Base-by-base conservation (phyloP, 768 basidiomycete species). In the Suillus variegatus region DNA sequence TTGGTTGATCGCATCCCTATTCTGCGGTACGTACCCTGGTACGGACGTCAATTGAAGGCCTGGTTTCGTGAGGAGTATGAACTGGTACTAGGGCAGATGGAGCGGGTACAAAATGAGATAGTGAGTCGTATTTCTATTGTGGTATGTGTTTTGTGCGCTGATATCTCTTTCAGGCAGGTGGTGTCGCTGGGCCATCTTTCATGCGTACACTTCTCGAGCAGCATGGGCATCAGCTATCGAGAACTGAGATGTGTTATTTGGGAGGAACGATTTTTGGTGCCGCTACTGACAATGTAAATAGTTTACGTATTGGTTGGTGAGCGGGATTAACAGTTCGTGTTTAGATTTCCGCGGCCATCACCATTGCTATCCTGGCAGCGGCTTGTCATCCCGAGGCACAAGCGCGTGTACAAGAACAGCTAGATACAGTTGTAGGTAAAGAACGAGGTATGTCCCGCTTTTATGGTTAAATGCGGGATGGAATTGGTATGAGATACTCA, bases 211-310 rank as follows among this genome's bases (percentile, higher is more conserved):
- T 87, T 38, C 70, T 86, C 5, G 83, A 85, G 65, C 79, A 85
- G 66, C 67, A 70, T 0, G 81, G 84, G 65, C 79, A 84, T 35
- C 81, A 80, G 13, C 78, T 87, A 6, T 79, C 83, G 5, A 79
- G 83, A 65, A 75, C 81, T 64, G 85, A 88, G 67, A 79, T 80
- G 1, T 81, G 85, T 0, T 88, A 86, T 70, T 78, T 88, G 20
- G 85, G 82, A 1, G 86, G 86, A 0, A 81, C 81, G 41, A 82
- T 88, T 78, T 88, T 86, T 67, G 86, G 86, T 43, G 86, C 86
- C 16, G 86, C 86, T 5, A 81, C 82, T 1, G 86, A 86, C 66
- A 87, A 86, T 35, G 76, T 75, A 36, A 56, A 52, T 52, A 13
- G 38, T 60, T 62, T 1, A 4, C 3, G 20, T 25, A 2, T 5